Base-by-base conservation (phyloP, 352 stramenopile species). In the Sclerospora graminicola region DNA sequence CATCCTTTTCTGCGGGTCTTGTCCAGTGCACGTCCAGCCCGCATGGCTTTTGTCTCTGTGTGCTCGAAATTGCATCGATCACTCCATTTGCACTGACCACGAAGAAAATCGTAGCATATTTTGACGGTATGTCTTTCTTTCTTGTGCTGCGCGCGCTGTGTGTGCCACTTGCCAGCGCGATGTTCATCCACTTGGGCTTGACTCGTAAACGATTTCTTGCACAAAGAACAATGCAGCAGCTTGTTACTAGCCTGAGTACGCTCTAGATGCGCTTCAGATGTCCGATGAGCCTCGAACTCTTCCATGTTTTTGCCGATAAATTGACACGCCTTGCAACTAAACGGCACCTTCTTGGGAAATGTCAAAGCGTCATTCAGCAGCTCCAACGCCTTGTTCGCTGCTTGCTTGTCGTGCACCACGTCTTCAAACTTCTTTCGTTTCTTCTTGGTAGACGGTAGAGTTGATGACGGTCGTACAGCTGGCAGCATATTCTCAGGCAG, bases 21-120 rank as follows among this genome's bases (percentile, higher is more conserved):
- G 41, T 80, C 66, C 9, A 79, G 56, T 30, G 58, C 59, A 41
- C 51, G 54, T 28, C 70, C 71, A 4, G 48, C 61, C 26, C 67
- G 66, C 66, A 85, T 84, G 30, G 79, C 64, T 27, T 82, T 79
- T 4, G 66, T 88, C 53, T 81, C 52, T 0, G 68, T 72, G 54
- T 92, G 80, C 39, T 82, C 64, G 37, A 87, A 92, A 26, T 43
- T 64, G 42, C 80, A 92, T 18, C 57, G 51, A 43, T 89, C 80
- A 11, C 80, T 77, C 29, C 59, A 74, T 5, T 52, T 60, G 57
- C 80, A 92, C 29, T 63, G 45, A n/a, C 80, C 77, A 23, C 77
- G 77, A 52, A 84, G 66, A 43, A 89, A 89, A 40, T 92, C 77
- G 52, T 89, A 92, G 66, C 80, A 92, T 31, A 86, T 58, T 30